These are phyloP conservation scores for Ilyonectria mors-panacis DNA, from an alignment of 2,329 filamentous ascomycete species.

Conservation along the genomic window DNA sequence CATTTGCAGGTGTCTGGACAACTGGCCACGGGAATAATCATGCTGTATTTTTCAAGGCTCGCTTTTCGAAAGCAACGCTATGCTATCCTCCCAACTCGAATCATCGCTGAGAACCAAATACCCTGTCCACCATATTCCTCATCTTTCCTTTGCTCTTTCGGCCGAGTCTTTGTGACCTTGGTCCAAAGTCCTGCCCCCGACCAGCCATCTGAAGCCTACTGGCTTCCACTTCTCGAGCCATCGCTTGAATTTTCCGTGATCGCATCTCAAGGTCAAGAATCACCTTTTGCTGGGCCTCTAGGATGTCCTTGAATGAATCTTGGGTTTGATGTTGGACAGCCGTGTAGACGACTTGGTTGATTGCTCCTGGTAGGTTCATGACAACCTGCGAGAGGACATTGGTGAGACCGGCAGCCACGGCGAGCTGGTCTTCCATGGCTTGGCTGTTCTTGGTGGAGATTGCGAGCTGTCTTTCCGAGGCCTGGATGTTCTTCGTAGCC, in stretches of 20 bases:
- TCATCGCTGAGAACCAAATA: constrained; percentile 22
- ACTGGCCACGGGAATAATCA: neutral
- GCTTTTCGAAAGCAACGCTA: neutral
- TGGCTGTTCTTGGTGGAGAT: constrained; percentile 43
- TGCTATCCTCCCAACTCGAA: neutral
- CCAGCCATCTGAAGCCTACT: neutral
- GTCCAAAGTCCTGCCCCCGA: neutral
- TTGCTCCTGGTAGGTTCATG: constrained; percentile 43
- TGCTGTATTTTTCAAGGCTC: neutral
- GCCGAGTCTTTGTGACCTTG: neutral
- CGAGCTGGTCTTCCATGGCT: constrained; percentile 43
- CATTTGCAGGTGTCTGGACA: neutral
- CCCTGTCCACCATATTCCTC: constrained; percentile 24
- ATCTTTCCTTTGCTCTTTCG: constrained; percentile 12
- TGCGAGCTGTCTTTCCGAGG: constrained; percentile 16
- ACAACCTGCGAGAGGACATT: constrained; percentile 46
- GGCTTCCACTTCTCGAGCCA: constrained; percentile 16
- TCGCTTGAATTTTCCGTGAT: constrained; percentile 10
- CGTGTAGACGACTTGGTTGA: constrained; percentile 45
- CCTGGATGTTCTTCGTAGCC: constrained; percentile 30
- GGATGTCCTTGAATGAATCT: constrained; percentile 37
- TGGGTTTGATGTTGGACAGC: constrained; percentile 44
- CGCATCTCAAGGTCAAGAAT: constrained; percentile 32
- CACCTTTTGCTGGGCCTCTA: constrained; percentile 42
- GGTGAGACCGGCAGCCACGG: constrained; percentile 35